A percentile compares a stretch with the other conserved stretches of the same genome.
Conservation (phyloP, 177 flowering plant genomes). For the Tripterygium wilfordii region DNA sequence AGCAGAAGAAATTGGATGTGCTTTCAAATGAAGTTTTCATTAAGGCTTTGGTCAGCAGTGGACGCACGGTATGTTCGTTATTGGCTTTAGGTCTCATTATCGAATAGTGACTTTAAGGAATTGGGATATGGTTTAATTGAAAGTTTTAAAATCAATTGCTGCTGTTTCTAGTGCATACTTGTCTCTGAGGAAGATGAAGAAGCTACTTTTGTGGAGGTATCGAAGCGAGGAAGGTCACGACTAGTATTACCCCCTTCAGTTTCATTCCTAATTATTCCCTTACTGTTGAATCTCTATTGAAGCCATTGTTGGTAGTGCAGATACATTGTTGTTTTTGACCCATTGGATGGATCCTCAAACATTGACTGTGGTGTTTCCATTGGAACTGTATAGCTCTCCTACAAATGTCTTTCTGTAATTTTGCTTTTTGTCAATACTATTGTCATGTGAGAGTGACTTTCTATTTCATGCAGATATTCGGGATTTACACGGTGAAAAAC, state of each 20-base stretch:
- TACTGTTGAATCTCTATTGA: neutral
- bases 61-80: constrained; percentile 84
- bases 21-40: constrained; percentile 86
- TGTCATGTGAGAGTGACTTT: too few species aligned
- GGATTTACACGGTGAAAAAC: constrained; percentile 64
- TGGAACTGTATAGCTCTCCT: constrained; percentile 68
- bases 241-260: too few species aligned
- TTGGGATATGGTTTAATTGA: neutral
- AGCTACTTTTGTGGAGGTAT: constrained; percentile 78
- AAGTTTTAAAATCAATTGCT: too few species aligned
- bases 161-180: constrained; percentile 92
- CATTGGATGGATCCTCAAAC: constrained; percentile 98
- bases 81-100: too few species aligned
- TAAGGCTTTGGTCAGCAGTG: constrained; percentile 93
- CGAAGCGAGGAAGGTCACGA: constrained; percentile 80
- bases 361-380: constrained; percentile 98
- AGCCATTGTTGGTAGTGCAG: too few species aligned
- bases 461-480: constrained; percentile 58
- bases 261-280: constrained; percentile 8
- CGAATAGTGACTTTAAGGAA: neutral
- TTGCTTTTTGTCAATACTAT: too few species aligned
- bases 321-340: constrained; percentile 96
- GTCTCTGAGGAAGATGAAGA: constrained; percentile 99
- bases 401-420: constrained; percentile 1
- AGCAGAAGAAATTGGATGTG: constrained; percentile 96